Conservation (phyloP, 179 eudicot genomes). For the Heliamphora pulchella region DNA sequence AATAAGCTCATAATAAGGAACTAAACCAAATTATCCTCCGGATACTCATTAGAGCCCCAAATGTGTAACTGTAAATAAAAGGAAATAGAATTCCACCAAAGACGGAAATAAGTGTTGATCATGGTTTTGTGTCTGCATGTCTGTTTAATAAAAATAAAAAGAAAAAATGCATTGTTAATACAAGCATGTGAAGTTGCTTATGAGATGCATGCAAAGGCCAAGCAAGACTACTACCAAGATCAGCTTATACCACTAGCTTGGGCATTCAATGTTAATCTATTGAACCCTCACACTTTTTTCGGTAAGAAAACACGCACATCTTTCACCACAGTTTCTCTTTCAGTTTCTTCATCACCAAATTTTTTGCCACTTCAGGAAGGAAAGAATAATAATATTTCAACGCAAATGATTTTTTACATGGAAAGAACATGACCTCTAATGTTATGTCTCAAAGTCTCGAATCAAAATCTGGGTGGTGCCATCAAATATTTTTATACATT, state of each 20-base stretch:
- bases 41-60: neutral
- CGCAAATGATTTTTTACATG: neutral
- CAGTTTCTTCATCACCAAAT: neutral
- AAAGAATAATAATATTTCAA: neutral
- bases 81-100: slow-evolving; percentile 1
- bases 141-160: no score
- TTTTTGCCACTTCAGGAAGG: neutral
- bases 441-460: neutral
- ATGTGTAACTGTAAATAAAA: neutral
- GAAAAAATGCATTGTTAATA: neutral
- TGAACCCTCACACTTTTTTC: neutral
- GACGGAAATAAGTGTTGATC: neutral
- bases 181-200: neutral
- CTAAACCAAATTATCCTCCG: neutral
- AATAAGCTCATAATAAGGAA: neutral
- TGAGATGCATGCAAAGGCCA: neutral
- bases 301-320: neutral
- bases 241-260: neutral
- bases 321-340: neutral
- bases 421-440: neutral
- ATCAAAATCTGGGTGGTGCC: neutral
- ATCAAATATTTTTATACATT: neutral
- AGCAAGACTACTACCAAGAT: neutral
- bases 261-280: neutral
- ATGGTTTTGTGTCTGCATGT: neutral